A percentile compares a stretch with the other conserved stretches of the same genome.
Evolutionary conservation across 805 yeast species (phyloP).

Genomic region (Ogataea ganodermae): DNA sequence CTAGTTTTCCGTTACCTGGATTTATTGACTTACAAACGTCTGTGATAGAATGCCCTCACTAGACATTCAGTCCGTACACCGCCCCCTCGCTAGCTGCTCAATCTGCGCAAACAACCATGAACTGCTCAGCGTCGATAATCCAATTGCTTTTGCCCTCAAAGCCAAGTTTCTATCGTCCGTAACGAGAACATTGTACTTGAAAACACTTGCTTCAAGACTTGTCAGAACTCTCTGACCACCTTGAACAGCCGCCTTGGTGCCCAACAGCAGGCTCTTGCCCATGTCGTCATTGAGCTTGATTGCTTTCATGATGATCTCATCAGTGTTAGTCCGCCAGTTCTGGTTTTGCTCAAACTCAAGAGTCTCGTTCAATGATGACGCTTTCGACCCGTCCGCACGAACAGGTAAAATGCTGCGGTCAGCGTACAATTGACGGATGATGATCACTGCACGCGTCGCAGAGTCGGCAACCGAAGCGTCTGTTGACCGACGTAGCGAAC

Average conservation of each 20-base stretch:
- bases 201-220: slow-evolving; percentile 41
- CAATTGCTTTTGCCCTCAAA: slow-evolving; percentile 60
- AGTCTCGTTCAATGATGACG: slow-evolving; percentile 69
- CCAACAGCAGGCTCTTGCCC: slow-evolving; percentile 31
- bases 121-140: slow-evolving; percentile 56
- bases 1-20: no score
- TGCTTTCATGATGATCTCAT: slow-evolving; percentile 62
- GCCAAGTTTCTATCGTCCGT: slow-evolving; percentile 78
- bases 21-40: background rate
- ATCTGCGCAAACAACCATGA: slow-evolving; percentile 60
- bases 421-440: slow-evolving; percentile 63
- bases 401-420: slow-evolving; percentile 59
- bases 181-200: slow-evolving; percentile 61
- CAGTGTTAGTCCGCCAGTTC: slow-evolving; percentile 72
- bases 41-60: background rate
- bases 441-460: slow-evolving; percentile 77
- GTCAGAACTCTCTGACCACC: slow-evolving; percentile 33
- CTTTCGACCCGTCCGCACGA: slow-evolving; percentile 69
- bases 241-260: slow-evolving; percentile 26
- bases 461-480: slow-evolving; percentile 78
- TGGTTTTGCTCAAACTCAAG: slow-evolving; percentile 72
- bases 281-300: slow-evolving; percentile 39
- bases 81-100: slow-evolving; percentile 47
- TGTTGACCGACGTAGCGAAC: slow-evolving; percentile 68
- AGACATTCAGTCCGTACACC: slow-evolving; percentile 50